Conservation (phyloP, 2,329 filamentous ascomycete genomes). For the Colletotrichum nymphaeae region DNA sequence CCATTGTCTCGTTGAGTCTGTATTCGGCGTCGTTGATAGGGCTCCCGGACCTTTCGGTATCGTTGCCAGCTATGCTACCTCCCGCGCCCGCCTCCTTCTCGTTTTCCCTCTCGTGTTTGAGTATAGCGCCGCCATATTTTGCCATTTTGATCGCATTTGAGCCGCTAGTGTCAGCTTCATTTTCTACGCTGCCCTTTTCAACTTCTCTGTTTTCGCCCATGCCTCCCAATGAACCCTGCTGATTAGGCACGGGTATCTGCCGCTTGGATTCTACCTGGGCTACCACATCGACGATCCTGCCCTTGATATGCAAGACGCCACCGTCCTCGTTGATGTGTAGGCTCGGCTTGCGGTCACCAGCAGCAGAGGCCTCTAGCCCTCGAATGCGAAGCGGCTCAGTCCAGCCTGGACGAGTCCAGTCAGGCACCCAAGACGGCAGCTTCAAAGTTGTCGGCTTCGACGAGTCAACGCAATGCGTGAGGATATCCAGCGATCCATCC, state of each 20-base stretch:
- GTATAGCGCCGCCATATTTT: background rate
- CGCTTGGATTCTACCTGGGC: slow-evolving; percentile 3
- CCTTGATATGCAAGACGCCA: background rate
- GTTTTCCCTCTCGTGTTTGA: background rate
- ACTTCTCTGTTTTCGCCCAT: too few relatives aligned
- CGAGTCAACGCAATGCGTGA: slow-evolving; percentile 14
- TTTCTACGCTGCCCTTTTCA: too few relatives aligned
- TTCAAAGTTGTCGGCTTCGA: slow-evolving; percentile 11
- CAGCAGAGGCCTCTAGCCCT: background rate
- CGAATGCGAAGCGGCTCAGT: slow-evolving; percentile 28
- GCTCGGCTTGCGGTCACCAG: background rate
- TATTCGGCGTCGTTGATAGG: slow-evolving; percentile 5
- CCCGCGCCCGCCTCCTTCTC: background rate
- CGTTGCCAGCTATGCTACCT: background rate
- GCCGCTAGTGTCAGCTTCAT: too few relatives aligned
- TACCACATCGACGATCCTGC: background rate
- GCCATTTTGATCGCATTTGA: background rate
- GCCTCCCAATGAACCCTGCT: background rate
- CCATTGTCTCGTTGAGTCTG: background rate
- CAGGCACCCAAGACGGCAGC: slow-evolving; percentile 33
- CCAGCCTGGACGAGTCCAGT: slow-evolving; percentile 34
- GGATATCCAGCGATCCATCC: background rate
- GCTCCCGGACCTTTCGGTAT: background rate
- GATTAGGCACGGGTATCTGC: background rate
- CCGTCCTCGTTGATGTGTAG: background rate